Conservation (phyloP, 495 filamentous ascomycete genomes). For the Daldinia vernicosa region DNA sequence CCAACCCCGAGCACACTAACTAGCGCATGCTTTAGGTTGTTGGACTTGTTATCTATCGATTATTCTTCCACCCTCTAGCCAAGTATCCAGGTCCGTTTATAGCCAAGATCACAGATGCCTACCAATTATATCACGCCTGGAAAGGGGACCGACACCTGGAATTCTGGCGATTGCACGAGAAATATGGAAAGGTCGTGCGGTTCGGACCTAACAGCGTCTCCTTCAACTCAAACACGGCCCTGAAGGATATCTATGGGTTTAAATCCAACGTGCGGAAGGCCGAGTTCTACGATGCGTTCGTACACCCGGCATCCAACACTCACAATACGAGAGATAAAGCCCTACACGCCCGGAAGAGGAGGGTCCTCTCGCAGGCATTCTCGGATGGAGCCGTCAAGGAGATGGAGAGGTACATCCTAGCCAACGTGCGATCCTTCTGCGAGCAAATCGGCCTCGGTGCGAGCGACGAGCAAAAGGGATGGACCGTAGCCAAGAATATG, state of each 20-base stretch:
- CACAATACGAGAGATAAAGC: conserved; percentile 67
- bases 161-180: conserved; percentile 64
- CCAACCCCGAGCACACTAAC: conserved; percentile 18
- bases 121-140: conserved; percentile 66
- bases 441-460: conserved; percentile 56
- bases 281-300: conserved; percentile 71
- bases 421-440: conserved; percentile 61
- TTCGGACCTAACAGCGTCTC: conserved; percentile 70
- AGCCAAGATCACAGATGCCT: conserved; percentile 64
- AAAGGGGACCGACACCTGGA: conserved; percentile 68
- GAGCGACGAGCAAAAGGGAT: conserved; percentile 51
- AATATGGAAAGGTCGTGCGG: conserved; percentile 67
- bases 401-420: conserved; percentile 67
- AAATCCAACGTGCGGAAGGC: conserved; percentile 69
- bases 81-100: conserved; percentile 72
- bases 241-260: conserved; percentile 70
- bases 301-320: conserved; percentile 65
- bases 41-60: conserved; percentile 56
- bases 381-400: conserved; percentile 64
- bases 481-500: conserved; percentile 63
- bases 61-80: conserved; percentile 71
- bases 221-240: conserved; percentile 63
- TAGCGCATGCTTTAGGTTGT: conserved; percentile 17
- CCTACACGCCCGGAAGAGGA: conserved; percentile 68
- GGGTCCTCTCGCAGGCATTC: conserved; percentile 71